A percentile compares a stretch with the other conserved stretches of the same genome.
Conservation (phyloP, 1,139 yeast species). For the Taiozyma sp. region DNA sequence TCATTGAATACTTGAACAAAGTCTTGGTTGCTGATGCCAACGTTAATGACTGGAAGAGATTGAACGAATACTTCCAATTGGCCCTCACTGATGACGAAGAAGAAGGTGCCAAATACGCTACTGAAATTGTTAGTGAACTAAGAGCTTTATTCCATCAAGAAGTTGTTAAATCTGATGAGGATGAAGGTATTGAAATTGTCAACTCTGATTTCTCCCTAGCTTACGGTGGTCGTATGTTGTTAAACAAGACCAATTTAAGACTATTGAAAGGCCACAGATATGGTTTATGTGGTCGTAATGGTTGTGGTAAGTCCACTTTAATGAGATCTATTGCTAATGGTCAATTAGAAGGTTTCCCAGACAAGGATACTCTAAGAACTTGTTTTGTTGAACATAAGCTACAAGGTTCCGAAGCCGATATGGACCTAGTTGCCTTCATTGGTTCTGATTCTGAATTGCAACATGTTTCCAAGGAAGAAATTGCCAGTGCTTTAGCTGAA, state of each 20-base stretch:
- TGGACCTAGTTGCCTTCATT: conserved; percentile 83
- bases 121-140: conserved; percentile 45
- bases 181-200: conserved; percentile 83
- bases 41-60: conserved; percentile 84
- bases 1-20: conserved; percentile 44
- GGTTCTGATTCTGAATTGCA: conserved; percentile 84
- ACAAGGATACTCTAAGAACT: conserved; percentile 78
- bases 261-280: conserved; percentile 93
- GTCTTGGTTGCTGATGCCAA: conserved; percentile 71
- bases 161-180: conserved; percentile 46
- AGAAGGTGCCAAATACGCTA: conserved; percentile 31
- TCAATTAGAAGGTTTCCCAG: conserved; percentile 96
- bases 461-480: conserved; percentile 58
- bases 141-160: conserved; percentile 64
- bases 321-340: conserved; percentile 98
- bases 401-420: conserved; percentile 92
- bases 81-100: conserved; percentile 35
- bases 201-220: conserved; percentile 95
- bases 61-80: conserved; percentile 49
- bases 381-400: conserved; percentile 97
- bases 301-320: conserved; percentile 97
- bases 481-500: conserved; percentile 65
- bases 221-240: conserved; percentile 94
- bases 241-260: conserved; percentile 85
- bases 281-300: conserved; percentile 97